Base-by-base conservation (phyloP, 1,139 yeast species). In the Meyerozyma sp. region DNA sequence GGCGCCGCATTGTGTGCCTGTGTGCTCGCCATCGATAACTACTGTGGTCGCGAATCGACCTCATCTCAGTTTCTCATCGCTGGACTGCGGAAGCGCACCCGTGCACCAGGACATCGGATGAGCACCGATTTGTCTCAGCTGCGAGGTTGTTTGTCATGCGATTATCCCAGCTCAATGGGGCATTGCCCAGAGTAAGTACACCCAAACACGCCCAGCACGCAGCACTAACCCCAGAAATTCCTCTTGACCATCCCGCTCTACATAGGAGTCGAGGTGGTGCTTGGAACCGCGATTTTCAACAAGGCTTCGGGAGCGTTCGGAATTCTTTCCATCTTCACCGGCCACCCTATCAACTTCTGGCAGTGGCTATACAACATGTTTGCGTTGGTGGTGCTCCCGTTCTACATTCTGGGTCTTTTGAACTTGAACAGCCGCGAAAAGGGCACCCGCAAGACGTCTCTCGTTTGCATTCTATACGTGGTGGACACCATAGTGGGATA, bases 261-360 rank as follows among this genome's bases (percentile, higher is more conserved):
- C 58, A 75, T 87, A 32, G 98, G 97, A 8, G 95, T 90, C 21
- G 98, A 93, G 61, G 61, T 89, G 10, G 79, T 87, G 21, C 69
- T 90, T n/a, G 85, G 89, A 2, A 71, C 86, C 32, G 84, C 94
- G 20, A 78, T 90, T 40, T 74, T 91, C 54, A 91, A 93, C 68
- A 91, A 91, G 62, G 89, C 93, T 49, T 83, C 95, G 45, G 97
- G 98, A 8, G 70, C 83, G 25, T 93, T 84, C 62, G 98, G 98
- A 26, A 70, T 91, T 36, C 69, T 91, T 30, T 90, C 98, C 1
- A 65, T 93, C 37, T 77, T 93, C 57, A 91, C 97, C 0, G 94
- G 96, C 2, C 96, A 90, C 57, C 95, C 94, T 2, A 74, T 91
- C 46, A 83, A 82, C 49, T 79, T 82, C 49, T 70, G 85, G 70